These are phyloP conservation scores for Pseudocercospora eumusae DNA, from an alignment of 2,329 filamentous ascomycete genomes.

Conservation along the genomic window DNA sequence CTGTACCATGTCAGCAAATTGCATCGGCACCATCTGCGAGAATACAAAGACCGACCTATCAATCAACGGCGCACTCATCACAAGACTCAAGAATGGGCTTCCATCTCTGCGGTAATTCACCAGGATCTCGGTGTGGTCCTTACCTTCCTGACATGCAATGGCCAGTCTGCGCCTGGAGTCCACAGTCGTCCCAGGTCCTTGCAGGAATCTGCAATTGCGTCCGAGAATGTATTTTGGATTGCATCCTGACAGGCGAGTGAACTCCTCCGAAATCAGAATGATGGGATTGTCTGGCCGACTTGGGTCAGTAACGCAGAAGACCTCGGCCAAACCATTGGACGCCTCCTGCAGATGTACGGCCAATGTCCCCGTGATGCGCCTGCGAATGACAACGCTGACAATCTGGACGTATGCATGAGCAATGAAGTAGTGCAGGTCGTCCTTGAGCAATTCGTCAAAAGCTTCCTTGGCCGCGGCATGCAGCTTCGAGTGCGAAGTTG, in stretches of 20 bases:
- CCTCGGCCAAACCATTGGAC: slow-evolving; percentile 71
- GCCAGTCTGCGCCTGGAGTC: slow-evolving; percentile 63
- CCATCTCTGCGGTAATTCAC: slow-evolving; percentile 75
- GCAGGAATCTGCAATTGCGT: slow-evolving; percentile 75
- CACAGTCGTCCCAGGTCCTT: slow-evolving; percentile 69
- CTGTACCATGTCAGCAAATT: slow-evolving; percentile 44
- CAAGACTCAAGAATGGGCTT: slow-evolving; percentile 72
- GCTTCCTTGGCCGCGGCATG: slow-evolving; percentile 62
- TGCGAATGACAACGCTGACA: slow-evolving; percentile 66
- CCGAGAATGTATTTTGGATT: slow-evolving; percentile 71
- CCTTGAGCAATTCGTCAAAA: slow-evolving; percentile 62
- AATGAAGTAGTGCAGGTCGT: slow-evolving; percentile 71
- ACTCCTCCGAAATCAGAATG: slow-evolving; percentile 74
- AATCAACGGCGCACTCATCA: slow-evolving; percentile 72
- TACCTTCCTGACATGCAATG: slow-evolving; percentile 60
- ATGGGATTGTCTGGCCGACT: slow-evolving; percentile 72
- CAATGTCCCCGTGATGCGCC: slow-evolving; percentile 66
- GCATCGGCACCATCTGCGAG: slow-evolving; percentile 51
- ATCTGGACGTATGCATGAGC: slow-evolving; percentile 67
- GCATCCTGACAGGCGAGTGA: slow-evolving; percentile 72
- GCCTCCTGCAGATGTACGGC: slow-evolving; percentile 64
- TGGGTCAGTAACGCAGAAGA: slow-evolving; percentile 74
- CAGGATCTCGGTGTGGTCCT: slow-evolving; percentile 71
- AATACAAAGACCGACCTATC: slow-evolving; percentile 45
- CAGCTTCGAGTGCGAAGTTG: slow-evolving; percentile 60